Evolutionary conservation across 331 rosid genomes (phyloP).

Genomic region (Acacia pycnantha): DNA sequence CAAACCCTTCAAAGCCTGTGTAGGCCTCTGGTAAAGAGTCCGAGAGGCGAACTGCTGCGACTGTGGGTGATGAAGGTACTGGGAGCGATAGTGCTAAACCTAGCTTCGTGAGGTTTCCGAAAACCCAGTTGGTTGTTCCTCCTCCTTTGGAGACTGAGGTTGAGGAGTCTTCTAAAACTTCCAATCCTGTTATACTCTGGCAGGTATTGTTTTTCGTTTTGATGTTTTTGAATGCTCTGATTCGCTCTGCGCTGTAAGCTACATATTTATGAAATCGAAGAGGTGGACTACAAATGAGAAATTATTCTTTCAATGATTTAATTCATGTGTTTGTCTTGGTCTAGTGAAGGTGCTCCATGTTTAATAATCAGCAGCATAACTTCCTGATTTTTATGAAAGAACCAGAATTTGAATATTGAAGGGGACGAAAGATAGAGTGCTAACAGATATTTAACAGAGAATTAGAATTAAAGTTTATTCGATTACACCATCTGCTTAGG

Average conservation of each 20-base stretch:
- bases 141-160: conserved; percentile 54
- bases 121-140: conserved; percentile 40
- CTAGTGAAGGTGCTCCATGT: neutral
- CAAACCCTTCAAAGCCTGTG: conserved; percentile 9
- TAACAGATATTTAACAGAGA: neutral
- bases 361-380: neutral
- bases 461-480: neutral
- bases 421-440: neutral
- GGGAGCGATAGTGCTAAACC: conserved; percentile 31
- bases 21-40: conserved; percentile 12
- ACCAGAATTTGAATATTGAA: neutral
- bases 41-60: conserved; percentile 11
- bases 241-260: neutral
- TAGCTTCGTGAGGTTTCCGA: conserved; percentile 53
- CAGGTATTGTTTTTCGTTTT: conserved; percentile 48
- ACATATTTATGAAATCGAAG: neutral
- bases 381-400: neutral
- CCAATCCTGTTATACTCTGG: conserved; percentile 71
- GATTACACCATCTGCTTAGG: neutral
- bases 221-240: neutral
- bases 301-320: neutral
- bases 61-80: conserved; percentile 12
- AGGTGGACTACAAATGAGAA: neutral
- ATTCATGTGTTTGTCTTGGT: neutral
- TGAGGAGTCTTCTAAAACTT: conserved; percentile 54